phyloP scores from a whole-genome alignment of 805 yeast genomes.

The Clavispora asparagi region DNA sequence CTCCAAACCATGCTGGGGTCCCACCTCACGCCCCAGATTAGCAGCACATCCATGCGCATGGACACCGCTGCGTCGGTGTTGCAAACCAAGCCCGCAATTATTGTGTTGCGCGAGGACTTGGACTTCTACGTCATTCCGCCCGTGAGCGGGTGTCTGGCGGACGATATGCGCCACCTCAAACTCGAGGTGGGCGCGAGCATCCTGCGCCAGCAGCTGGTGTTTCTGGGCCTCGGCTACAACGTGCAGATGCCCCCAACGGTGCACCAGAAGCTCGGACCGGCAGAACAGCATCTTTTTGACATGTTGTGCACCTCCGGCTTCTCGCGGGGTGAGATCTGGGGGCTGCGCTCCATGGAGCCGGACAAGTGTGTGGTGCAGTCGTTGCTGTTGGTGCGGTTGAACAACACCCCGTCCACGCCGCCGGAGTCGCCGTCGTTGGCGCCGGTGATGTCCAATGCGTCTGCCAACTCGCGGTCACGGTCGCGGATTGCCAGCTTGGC shows the following conservation, averaged over 20 bases:
- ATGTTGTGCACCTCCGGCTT: slow-evolving; percentile 94
- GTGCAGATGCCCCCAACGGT: slow-evolving; percentile 22
- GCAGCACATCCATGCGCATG: slow-evolving; percentile 12
- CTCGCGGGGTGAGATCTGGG: slow-evolving; percentile 67
- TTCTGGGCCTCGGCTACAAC: slow-evolving; percentile 72
- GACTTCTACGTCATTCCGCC: slow-evolving; percentile 92
- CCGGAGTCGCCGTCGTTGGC: slow-evolving; percentile 40
- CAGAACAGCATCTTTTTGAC: slow-evolving; percentile 90
- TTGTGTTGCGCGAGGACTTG: slow-evolving; percentile 88
- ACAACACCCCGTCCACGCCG: slow-evolving; percentile 30
- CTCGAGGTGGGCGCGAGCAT: slow-evolving; percentile 66
- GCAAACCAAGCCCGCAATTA: slow-evolving; percentile 79
- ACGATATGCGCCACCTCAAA: slow-evolving; percentile 65
- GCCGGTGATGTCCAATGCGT: slow-evolving; percentile 41
- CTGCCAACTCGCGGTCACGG: slow-evolving; percentile 30
- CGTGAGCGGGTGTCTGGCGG: slow-evolving; percentile 45
- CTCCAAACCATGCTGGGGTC: slow-evolving; percentile 23
- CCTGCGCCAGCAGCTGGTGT: slow-evolving; percentile 53
- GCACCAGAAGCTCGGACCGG: slow-evolving; percentile 64
- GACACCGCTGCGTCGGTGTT: slow-evolving; percentile 55
- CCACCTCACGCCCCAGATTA: slow-evolving; percentile 30
- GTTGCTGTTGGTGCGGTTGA: slow-evolving; percentile 63
- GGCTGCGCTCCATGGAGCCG: slow-evolving; percentile 82
- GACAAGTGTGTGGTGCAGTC: slow-evolving; percentile 83
- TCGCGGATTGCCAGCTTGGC: slow-evolving; percentile 59